Base-by-base conservation (phyloP, 805 yeast genomes). In the Hanseniaspora mollemarum region DNA sequence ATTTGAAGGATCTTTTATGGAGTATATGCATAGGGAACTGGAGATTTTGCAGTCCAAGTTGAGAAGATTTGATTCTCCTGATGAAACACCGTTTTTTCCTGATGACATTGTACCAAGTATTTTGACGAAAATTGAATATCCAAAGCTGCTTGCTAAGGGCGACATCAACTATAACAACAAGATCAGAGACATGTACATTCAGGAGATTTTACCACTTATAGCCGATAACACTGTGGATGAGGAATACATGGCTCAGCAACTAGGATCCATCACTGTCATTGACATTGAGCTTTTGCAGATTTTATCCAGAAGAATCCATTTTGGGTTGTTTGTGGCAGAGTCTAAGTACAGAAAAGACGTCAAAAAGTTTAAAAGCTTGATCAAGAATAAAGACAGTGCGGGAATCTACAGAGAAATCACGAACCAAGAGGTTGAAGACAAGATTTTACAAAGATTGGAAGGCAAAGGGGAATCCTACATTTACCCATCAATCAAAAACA, bases 271-370 rank as follows among this genome's bases (percentile, higher is more conserved):
- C 36, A 81, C 94, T 3, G 70, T 78, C 36, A 72, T 86, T 55
- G 98, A 92, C 62, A 83, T 90, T 52, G 94, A 84, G 57, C 78
- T 83, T 57, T 72, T 92, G 57, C 96, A 92, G 65, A 81, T 95
- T 4, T 68, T 92, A 41, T 83, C 95, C 8, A 74, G 98, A 60
- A 75, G 98, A 62, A 86, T 92, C 58, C 98, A 92, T 67, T 92
- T 90, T 67, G 98, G 98, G 45, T 85, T 84, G 67, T 92, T 90
- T 71, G 98, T 92, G 9, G 98, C 98, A 4, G 98, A 92, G 64
- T 83, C 95, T 41, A 92, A 92, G 67, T 92, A 78, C 65, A 80
- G 73, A 59, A 68, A 71, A 25, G 92, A 88, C 54, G 73, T 70
- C 32, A 84, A 76, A 45, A 65, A 64, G 46, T 87, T 80, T 69